phyloP scores from a whole-genome alignment of 169 alveolate species.

The Plasmodium blacklocki region DNA sequence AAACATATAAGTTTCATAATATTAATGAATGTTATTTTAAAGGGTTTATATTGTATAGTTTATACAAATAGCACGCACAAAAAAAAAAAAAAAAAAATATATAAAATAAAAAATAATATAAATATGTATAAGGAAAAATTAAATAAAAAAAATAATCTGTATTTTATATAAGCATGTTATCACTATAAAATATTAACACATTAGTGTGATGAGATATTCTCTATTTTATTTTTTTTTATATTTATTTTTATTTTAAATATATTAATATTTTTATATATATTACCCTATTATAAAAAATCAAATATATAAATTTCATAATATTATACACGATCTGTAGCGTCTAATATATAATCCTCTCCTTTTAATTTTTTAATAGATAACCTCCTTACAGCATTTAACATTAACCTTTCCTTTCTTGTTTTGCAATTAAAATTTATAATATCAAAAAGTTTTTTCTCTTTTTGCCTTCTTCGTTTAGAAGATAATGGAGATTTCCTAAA shows the following conservation, averaged over 20 bases:
- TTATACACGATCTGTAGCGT: slow-evolving; percentile 38
- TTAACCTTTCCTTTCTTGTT: slow-evolving; percentile 81
- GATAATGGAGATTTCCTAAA: slow-evolving; percentile 81
- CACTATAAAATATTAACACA: no score
- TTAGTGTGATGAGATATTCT: no score
- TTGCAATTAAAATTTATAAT: slow-evolving; percentile 82
- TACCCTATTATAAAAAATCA: not conserved
- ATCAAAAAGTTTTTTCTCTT: slow-evolving; percentile 82
- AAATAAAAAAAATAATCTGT: no score
- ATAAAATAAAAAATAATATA: no score
- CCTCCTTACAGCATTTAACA: slow-evolving; percentile 79
- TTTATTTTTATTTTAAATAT: not conserved
- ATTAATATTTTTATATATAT: not conserved
- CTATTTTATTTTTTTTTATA: not conserved
- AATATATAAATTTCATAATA: not conserved
- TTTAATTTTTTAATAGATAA: slow-evolving; percentile 67
- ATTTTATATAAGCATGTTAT: no score
- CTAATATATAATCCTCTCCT: slow-evolving; percentile 62
- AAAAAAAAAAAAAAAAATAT: no score
- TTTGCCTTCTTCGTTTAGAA: slow-evolving; percentile 81
- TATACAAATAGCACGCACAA: no score
- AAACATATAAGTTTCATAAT: no score
- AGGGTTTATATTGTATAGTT: no score
- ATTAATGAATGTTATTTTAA: no score
- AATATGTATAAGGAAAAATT: no score